phyloP scores from a whole-genome alignment of 805 yeast genomes.

The Zygosaccharomyces rouxii region DNA sequence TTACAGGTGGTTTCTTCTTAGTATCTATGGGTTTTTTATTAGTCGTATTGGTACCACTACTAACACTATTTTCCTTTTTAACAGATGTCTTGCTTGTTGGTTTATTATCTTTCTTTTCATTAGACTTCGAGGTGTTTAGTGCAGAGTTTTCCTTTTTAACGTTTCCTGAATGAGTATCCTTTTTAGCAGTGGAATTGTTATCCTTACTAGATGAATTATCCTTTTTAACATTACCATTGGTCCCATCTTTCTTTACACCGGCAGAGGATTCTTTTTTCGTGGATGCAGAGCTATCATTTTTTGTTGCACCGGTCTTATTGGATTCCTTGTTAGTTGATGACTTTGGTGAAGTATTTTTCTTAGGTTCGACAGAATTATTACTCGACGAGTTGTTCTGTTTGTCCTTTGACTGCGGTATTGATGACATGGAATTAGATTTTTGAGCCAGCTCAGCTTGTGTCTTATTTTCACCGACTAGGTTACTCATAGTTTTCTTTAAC shows the following conservation, averaged over 20 bases:
- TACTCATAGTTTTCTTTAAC: slow-evolving; percentile 9
- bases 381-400: slow-evolving; percentile 9
- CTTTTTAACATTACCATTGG: neutral
- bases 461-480: slow-evolving; percentile 1
- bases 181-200: neutral
- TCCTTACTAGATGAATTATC: neutral
- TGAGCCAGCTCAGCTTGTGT: slow-evolving; percentile 10
- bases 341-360: neutral
- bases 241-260: neutral
- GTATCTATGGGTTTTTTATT: slow-evolving; percentile 5
- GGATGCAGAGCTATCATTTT: neutral
- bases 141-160: neutral
- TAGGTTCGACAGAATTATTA: slow-evolving; percentile 1
- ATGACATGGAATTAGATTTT: slow-evolving; percentile 7
- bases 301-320: neutral
- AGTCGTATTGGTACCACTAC: neutral
- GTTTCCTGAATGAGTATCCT: slow-evolving; percentile 2
- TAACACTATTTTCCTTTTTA: slow-evolving; percentile 4
- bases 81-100: slow-evolving; percentile 1
- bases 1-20: slow-evolving; percentile 8
- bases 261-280: neutral
- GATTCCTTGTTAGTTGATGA: neutral
- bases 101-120: slow-evolving; percentile 11
- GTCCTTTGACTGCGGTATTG: slow-evolving; percentile 8
- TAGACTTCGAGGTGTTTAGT: neutral